A percentile compares a stretch with the other conserved stretches of the same genome.
Evolutionary conservation across 345 rosid species (phyloP).

Genomic region (Eucalyptus sideroxylon): DNA sequence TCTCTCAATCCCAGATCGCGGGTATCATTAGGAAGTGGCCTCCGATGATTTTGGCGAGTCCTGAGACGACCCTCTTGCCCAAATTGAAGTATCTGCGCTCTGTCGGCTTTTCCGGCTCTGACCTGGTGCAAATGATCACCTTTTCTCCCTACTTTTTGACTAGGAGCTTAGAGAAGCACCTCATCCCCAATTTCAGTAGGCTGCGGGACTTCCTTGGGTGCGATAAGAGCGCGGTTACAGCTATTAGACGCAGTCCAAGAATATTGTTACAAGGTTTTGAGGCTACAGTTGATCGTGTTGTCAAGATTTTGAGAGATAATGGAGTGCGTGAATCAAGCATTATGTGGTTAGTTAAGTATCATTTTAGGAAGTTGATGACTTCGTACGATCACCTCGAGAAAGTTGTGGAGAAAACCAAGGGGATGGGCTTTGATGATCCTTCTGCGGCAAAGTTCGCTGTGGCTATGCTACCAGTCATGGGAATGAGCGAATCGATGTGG

Average conservation of each 20-base stretch:
- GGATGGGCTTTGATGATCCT: slow-evolving; percentile 8
- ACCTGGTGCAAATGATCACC: neutral
- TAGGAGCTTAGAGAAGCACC: neutral
- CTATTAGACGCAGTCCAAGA: neutral
- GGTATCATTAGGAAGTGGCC: neutral
- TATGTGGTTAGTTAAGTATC: neutral
- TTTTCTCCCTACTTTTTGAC: neutral
- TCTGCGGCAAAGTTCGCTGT: neutral
- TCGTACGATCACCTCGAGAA: neutral
- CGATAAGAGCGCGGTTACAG: neutral
- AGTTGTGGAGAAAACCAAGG: neutral
- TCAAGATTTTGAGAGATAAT: neutral
- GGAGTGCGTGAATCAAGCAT: slow-evolving; percentile 8
- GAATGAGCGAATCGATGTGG: neutral
- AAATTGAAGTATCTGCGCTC: slow-evolving; percentile 22
- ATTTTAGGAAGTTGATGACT: neutral
- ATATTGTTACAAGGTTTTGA: neutral
- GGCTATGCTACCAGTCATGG: neutral
- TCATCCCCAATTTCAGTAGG: slow-evolving; percentile 4
- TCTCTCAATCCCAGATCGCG: slow-evolving; percentile 7
- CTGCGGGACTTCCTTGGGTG: neutral
- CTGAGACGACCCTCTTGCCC: slow-evolving; percentile 14
- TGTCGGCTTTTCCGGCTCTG: slow-evolving; percentile 3
- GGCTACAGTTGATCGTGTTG: neutral
- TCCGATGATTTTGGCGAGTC: neutral